Base-by-base conservation (phyloP, 2,329 filamentous ascomycete species). In the Neofusicoccum laricinum region DNA sequence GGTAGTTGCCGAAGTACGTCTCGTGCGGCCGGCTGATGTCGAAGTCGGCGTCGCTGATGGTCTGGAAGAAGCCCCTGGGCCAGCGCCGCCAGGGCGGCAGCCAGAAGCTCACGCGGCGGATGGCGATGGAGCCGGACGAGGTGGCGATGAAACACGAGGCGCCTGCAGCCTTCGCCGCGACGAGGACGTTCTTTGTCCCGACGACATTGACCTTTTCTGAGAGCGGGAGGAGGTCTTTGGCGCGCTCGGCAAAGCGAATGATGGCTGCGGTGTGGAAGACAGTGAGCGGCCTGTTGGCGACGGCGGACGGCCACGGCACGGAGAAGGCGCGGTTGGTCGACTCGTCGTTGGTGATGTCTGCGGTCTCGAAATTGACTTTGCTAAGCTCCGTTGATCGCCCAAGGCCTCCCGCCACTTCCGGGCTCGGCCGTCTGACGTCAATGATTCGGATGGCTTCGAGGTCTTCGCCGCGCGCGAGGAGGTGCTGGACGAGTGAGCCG, bases 251-350 rank as follows among this genome's bases (percentile, higher is more conserved):
- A 0, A 82, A 79, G 11, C 83, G 76, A 65, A 87, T 86, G 4
- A 80, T 76, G 1, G 84, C 85, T 2, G 84, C 85, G 0, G 81
- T 86, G 73, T 87, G 85, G 69, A 84, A 85, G 14, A 87, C 84
- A 0, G 84, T 86, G 25, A 87, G 72, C 1, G 84, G 84, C 3
- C 81, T 75, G 4, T 71, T 51, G 4, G 79, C 75, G 4, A 79
- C 75, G 1, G 71, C 70, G 2, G 71, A 55, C 2, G 78, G 74
- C 85, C 85, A 87, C 4, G 80, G 75, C 21, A 75, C 73, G 5
- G 74, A 70, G 64, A 87, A 86, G 15, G 83, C 83, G 0, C 73
- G 75, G 6, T 72, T 66, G 0, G 83, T 80, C 2, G 78, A 79
- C 3, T 73, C 66, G 19, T 73, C 70, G 17, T 83, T 82, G 2